A percentile compares a stretch with the other conserved stretches of the same genome.
phyloP scores from a whole-genome alignment of 495 filamentous ascomycete genomes.

The Aspergillus baeticus region DNA sequence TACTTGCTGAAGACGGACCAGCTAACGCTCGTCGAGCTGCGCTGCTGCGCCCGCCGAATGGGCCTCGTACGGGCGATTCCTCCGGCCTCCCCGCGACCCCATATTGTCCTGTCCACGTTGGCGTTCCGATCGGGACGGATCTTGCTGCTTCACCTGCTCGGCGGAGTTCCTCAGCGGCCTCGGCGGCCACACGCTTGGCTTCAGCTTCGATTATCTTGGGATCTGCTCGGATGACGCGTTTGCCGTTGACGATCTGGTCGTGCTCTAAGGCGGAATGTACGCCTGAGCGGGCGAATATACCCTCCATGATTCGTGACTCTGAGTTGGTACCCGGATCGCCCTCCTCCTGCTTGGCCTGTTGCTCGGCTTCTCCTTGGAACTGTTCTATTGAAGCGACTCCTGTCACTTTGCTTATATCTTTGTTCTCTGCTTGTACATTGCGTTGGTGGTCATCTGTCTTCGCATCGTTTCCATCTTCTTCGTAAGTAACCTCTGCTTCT shows the following conservation, averaged over 20 bases:
- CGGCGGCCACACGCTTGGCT: conserved; percentile 72
- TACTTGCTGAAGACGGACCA: conserved; percentile 53
- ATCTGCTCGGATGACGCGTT: conserved; percentile 62
- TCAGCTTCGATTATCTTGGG: conserved; percentile 74
- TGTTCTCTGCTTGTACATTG: conserved; percentile 27
- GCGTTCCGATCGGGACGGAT: conserved; percentile 72
- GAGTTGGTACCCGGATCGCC: conserved; percentile 40
- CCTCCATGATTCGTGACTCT: conserved; percentile 73
- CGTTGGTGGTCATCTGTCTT: conserved; percentile 17
- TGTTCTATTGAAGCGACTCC: conserved; percentile 61
- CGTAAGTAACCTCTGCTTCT: conserved; percentile 69
- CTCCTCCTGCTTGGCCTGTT: conserved; percentile 32
- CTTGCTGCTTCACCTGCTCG: conserved; percentile 70
- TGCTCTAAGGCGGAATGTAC: conserved; percentile 86
- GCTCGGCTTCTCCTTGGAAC: conserved; percentile 45
- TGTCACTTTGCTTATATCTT: conserved; percentile 47
- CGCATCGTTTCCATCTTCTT: conserved; percentile 20
- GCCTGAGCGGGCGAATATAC: conserved; percentile 79
- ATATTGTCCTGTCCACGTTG: conserved; percentile 89
- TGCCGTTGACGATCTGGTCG: conserved; percentile 77
- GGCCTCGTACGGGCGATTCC: conserved; percentile 17
- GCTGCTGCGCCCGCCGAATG: conserved; percentile 29
- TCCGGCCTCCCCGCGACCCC: conserved; percentile 67
- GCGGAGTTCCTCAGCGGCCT: conserved; percentile 71
- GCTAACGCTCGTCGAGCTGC: conserved; percentile 33